phyloP scores from a whole-genome alignment of 1,284 basidiomycete genomes.

The Cryptococcus jaspeensis region DNA sequence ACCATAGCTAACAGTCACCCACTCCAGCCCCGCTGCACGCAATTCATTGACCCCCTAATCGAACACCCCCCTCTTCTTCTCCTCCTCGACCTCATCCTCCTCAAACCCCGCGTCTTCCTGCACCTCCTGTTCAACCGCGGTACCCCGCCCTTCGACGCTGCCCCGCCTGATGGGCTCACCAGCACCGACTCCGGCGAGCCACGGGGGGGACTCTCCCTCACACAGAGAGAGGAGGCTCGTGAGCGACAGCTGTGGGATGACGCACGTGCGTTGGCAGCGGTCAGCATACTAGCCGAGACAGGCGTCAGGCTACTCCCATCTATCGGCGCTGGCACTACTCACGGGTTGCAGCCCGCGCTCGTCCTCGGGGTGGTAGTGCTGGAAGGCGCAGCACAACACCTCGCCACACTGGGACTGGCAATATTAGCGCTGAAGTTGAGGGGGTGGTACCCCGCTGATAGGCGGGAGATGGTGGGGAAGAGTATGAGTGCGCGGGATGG shows the following conservation, averaged over 20 bases:
- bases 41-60: conserved; percentile 84
- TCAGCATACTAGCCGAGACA: conserved; percentile 33
- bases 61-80: conserved; percentile 78
- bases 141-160: conserved; percentile 55
- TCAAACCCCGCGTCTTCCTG: conserved; percentile 81
- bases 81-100: conserved; percentile 77
- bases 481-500: conserved; percentile 25
- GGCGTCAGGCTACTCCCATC: conserved; percentile 14
- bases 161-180: background rate
- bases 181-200: background rate
- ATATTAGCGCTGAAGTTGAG: conserved; percentile 22
- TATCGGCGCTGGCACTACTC: background rate
- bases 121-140: conserved; percentile 88
- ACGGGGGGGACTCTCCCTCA: too few relatives aligned
- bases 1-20: background rate
- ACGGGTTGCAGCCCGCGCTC: background rate
- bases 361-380: conserved; percentile 8
- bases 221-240: background rate
- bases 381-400: conserved; percentile 40
- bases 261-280: conserved; percentile 10
- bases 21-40: conserved; percentile 60
- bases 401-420: conserved; percentile 25
- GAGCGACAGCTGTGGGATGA: background rate
- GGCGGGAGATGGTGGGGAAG: background rate
- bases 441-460: conserved; percentile 26